A percentile compares a stretch with the other conserved stretches of the same genome.
phyloP scores from a whole-genome alignment of 768 basidiomycete species.

The Pleurotus tuber-regium region DNA sequence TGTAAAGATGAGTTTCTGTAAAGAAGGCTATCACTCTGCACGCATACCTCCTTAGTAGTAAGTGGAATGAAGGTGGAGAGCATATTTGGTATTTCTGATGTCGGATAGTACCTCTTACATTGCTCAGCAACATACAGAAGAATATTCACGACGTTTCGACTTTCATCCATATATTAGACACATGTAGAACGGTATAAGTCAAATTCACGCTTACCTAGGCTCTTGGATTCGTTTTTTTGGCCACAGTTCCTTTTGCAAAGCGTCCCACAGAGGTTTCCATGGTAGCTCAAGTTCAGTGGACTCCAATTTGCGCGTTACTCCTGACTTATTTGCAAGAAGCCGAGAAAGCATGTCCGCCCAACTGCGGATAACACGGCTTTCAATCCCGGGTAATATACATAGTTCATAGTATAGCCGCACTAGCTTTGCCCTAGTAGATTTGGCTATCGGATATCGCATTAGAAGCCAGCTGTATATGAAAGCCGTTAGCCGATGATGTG shows the following conservation, averaged over 20 bases:
- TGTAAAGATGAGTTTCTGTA: no score
- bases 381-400: constrained; percentile 73
- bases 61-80: constrained; percentile 68
- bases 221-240: constrained; percentile 63
- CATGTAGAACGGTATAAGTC: constrained; percentile 7
- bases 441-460: constrained; percentile 77
- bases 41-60: constrained; percentile 64
- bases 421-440: constrained; percentile 66
- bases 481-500: constrained; percentile 1
- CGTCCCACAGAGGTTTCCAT: constrained; percentile 77
- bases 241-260: constrained; percentile 72
- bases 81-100: constrained; percentile 67
- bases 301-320: constrained; percentile 65
- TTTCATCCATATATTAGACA: constrained; percentile 16
- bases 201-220: constrained; percentile 41
- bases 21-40: no score
- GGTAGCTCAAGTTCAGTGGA: constrained; percentile 62
- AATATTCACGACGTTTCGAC: constrained; percentile 69
- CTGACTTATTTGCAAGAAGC: constrained; percentile 64
- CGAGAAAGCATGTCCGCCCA: constrained; percentile 82
- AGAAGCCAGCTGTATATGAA: constrained; percentile 61
- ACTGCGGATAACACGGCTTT: constrained; percentile 63
- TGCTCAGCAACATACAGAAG: constrained; percentile 72
- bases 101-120: constrained; percentile 67
- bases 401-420: constrained; percentile 78